These are phyloP conservation scores for Clonostachys solani DNA, from an alignment of 2,329 filamentous ascomycete species.

Conservation along the genomic window DNA sequence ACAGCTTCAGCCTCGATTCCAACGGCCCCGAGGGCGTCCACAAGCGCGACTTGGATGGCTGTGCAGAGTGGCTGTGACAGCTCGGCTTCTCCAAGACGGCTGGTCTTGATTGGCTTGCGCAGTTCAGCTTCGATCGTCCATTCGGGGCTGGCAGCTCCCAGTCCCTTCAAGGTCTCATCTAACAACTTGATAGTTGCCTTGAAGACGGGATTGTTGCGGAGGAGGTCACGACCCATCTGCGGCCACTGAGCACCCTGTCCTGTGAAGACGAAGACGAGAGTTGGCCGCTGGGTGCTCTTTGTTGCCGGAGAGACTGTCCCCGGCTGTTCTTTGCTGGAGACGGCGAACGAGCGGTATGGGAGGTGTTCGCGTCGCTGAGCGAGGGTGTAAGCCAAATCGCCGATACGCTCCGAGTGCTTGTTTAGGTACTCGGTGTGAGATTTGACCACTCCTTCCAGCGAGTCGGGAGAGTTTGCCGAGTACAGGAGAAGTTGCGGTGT, in stretches of 20 bases:
- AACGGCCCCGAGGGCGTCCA: conserved; percentile 25
- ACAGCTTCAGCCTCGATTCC: conserved; percentile 24
- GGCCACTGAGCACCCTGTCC: conserved; percentile 11
- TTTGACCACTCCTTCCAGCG: conserved; percentile 4
- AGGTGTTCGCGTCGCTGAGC: conserved; percentile 7
- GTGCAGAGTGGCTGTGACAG: conserved; percentile 34
- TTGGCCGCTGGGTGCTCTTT: neutral
- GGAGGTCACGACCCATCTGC: conserved; percentile 6
- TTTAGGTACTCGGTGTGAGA: neutral
- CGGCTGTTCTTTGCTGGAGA: conserved; percentile 1
- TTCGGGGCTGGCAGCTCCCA: neutral
- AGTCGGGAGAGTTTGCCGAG: conserved; percentile 9
- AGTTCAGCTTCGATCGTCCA: conserved; percentile 14
- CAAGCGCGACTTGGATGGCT: conserved; percentile 34
- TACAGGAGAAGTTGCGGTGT: conserved; percentile 7
- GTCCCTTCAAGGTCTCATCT: neutral
- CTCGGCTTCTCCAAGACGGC: conserved; percentile 19
- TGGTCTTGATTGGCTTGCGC: conserved; percentile 2
- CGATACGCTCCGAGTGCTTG: conserved; percentile 1
- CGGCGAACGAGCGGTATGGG: conserved; percentile 6
- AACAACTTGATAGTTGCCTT: neutral
- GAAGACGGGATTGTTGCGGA: neutral
- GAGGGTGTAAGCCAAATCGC: conserved; percentile 13
- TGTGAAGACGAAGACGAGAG: conserved; percentile 9
- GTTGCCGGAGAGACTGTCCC: neutral